phyloP scores from a whole-genome alignment of 257 asterid genomes.

The Osmanthus fragrans region DNA sequence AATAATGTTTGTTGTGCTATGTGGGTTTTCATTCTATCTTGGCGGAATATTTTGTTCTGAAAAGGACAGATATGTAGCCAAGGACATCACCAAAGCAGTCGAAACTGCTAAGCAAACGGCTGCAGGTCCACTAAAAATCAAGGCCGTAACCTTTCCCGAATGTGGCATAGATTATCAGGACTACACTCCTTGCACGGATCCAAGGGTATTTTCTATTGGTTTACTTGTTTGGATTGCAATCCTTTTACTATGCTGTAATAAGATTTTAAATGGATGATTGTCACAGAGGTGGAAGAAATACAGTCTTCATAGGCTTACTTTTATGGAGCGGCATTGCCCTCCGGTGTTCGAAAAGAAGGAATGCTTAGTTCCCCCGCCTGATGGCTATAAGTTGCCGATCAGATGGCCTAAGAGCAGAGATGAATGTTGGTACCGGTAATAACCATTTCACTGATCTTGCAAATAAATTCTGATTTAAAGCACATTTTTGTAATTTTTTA shows the following conservation, averaged over 20 bases:
- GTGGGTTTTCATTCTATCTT: constrained; percentile 94
- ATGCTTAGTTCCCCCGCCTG: constrained; percentile 82
- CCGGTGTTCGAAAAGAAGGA: constrained; percentile 71
- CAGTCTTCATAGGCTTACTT: constrained; percentile 58
- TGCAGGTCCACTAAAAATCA: constrained; percentile 54
- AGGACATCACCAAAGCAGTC: constrained; percentile 31
- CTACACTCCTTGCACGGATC: constrained; percentile 99
- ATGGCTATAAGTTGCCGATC: constrained; percentile 70
- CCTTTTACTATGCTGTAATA: background rate
- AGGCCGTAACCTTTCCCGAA: constrained; percentile 61
- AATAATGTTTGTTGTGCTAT: constrained; percentile 66
- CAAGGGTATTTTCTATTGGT: constrained; percentile 50
- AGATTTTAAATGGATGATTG: background rate
- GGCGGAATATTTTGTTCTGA: constrained; percentile 87
- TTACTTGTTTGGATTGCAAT: background rate
- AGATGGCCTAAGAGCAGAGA: constrained; percentile 85
- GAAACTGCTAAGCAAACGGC: constrained; percentile 39
- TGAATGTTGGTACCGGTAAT: constrained; percentile 89
- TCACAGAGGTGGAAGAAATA: constrained; percentile 77
- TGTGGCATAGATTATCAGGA: constrained; percentile 77
- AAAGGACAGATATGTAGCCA: constrained; percentile 42
- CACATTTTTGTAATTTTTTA: background rate
- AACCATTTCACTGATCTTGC: background rate
- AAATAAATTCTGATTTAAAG: background rate
- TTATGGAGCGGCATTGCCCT: constrained; percentile 89